Evolutionary conservation across 2,329 filamentous ascomycete species (phyloP).

Genomic region (Aspergillus sergii): DNA sequence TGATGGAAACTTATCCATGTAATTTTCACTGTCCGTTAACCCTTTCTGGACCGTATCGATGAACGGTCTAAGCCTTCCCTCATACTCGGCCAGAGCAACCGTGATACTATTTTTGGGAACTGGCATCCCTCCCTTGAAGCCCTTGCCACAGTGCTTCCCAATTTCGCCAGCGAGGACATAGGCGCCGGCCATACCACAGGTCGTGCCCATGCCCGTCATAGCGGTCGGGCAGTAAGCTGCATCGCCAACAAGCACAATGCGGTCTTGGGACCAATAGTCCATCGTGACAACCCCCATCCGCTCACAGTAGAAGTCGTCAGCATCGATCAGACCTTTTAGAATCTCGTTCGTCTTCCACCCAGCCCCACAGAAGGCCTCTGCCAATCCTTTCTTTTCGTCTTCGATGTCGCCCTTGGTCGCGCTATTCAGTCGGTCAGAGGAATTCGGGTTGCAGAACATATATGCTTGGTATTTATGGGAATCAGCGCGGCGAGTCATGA

Average conservation of each 20-base stretch:
- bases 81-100: constrained; percentile 39
- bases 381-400: constrained; percentile 45
- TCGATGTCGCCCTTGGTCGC: constrained; percentile 34
- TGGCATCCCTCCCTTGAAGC: constrained; percentile 10
- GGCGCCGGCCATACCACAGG: constrained; percentile 40
- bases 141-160: constrained; percentile 24
- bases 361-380: constrained; percentile 43
- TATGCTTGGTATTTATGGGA: constrained; percentile 44
- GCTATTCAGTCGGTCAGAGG: constrained; percentile 29
- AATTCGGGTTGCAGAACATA: constrained; percentile 30
- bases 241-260: constrained; percentile 46
- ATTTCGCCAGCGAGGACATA: constrained; percentile 60
- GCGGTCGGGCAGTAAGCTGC: constrained; percentile 38
- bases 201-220: constrained; percentile 40
- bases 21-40: constrained; percentile 4
- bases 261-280: constrained; percentile 48
- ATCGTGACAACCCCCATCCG: constrained; percentile 50
- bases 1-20: constrained; percentile 26
- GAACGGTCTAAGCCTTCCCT: constrained; percentile 49
- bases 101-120: constrained; percentile 34
- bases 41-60: constrained; percentile 44
- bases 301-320: constrained; percentile 52
- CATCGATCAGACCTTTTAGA: constrained; percentile 43
- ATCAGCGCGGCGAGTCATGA: constrained; percentile 48
- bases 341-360: constrained; percentile 52